Conservation (phyloP, 768 basidiomycete genomes). For the Gyrodon lividus region DNA sequence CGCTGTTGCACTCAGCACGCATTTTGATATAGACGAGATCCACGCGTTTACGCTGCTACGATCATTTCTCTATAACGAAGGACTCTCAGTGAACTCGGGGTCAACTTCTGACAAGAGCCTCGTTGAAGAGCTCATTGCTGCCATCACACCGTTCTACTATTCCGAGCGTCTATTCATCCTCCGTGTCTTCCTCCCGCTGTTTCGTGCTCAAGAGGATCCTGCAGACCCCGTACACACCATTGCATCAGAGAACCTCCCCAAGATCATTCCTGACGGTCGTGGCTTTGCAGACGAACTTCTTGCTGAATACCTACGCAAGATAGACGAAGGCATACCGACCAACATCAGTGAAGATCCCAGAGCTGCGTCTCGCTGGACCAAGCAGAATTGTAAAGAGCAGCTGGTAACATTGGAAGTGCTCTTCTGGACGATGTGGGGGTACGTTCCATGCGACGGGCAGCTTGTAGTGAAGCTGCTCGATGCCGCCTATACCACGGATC, state of each 20-base stretch:
- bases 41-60: conserved; percentile 73
- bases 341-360: conserved; percentile 50
- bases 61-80: conserved; percentile 77
- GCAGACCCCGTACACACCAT: conserved; percentile 52
- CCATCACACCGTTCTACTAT: conserved; percentile 79
- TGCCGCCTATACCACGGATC: conserved; percentile 58
- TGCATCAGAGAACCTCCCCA: conserved; percentile 53
- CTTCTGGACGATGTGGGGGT: conserved; percentile 87
- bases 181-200: conserved; percentile 69
- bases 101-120: conserved; percentile 41
- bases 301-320: conserved; percentile 55
- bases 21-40: conserved; percentile 77
- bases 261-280: conserved; percentile 61
- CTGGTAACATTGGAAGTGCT: conserved; percentile 79
- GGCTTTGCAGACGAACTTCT: conserved; percentile 64
- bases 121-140: conserved; percentile 45
- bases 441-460: conserved; percentile 60
- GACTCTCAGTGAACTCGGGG: conserved; percentile 52
- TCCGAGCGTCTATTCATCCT: conserved; percentile 74
- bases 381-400: conserved; percentile 77
- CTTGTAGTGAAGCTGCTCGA: conserved; percentile 64
- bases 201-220: conserved; percentile 65
- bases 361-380: conserved; percentile 64
- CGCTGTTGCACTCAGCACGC: conserved; percentile 66
- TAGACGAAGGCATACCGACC: conserved; percentile 46